Evolutionary conservation across 208 protist species (phyloP).

Genomic region (Acanthamoeba triangularis): DNA sequence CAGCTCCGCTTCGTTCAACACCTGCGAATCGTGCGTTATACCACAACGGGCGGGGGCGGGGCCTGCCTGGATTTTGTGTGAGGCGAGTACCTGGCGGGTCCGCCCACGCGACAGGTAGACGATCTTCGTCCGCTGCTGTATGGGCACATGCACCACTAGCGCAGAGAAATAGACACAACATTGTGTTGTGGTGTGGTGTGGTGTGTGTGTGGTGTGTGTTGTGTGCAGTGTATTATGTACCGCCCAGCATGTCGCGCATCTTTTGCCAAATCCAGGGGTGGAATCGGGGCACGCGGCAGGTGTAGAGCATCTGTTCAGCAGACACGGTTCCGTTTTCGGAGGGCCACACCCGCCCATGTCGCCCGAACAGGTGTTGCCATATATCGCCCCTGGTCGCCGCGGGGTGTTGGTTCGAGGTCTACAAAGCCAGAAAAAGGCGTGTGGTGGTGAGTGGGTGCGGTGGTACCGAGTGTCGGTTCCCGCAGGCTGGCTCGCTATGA

Average conservation of each 20-base stretch:
- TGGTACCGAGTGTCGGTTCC: not conserved
- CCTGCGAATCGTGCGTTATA: not conserved
- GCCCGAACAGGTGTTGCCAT: not conserved
- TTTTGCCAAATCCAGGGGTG: conserved; percentile 41
- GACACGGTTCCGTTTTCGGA: not conserved
- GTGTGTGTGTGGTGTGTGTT: too few relatives aligned
- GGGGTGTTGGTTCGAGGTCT: too few relatives aligned
- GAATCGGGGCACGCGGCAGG: not conserved
- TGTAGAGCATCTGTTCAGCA: conserved; percentile 7
- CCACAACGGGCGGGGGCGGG: too few relatives aligned
- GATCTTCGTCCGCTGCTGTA: conserved; percentile 9
- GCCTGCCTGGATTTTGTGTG: not conserved
- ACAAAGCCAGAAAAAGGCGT: too few relatives aligned
- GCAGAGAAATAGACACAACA: too few relatives aligned
- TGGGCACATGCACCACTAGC: conserved; percentile 11
- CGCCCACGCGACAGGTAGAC: conserved; percentile 5
- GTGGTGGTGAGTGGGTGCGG: too few relatives aligned
- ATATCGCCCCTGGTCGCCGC: not conserved
- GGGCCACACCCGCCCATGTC: not conserved
- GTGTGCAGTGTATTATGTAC: not conserved
- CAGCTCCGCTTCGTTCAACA: conserved; percentile 7
- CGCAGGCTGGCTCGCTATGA: not conserved
- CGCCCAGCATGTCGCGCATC: conserved; percentile 12
- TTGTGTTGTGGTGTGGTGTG: too few relatives aligned
- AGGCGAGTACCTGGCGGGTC: not conserved